These are phyloP conservation scores for Ogataea corticis DNA, from an alignment of 805 yeast genomes.

Conservation along the genomic window DNA sequence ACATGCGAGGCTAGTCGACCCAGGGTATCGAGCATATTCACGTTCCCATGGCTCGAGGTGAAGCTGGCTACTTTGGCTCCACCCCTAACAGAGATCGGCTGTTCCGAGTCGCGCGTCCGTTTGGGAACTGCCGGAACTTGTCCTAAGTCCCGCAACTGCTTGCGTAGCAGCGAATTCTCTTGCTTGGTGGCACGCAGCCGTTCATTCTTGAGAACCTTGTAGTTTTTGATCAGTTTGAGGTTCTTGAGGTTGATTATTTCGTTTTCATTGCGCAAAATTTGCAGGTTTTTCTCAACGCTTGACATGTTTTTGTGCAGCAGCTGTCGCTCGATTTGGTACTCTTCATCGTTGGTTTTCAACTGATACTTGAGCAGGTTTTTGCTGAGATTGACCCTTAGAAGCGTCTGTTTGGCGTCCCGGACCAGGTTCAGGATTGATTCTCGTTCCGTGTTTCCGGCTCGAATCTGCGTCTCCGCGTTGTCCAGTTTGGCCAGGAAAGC, in stretches of 20 bases:
- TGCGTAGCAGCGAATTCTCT: conserved; percentile 31
- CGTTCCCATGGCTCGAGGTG: conserved; percentile 2
- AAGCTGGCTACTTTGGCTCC: background rate
- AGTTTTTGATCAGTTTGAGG: conserved; percentile 33
- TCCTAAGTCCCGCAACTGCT: conserved; percentile 20
- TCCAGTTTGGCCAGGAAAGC: conserved; percentile 11
- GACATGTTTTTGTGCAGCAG: conserved; percentile 30
- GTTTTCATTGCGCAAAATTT: conserved; percentile 30
- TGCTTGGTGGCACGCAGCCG: conserved; percentile 28
- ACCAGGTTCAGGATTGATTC: conserved; percentile 9
- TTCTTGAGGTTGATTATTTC: conserved; percentile 33
- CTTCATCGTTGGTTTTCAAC: conserved; percentile 29
- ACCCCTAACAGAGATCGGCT: conserved; percentile 2
- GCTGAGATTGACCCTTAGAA: conserved; percentile 33
- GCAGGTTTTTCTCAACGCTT: conserved; percentile 29
- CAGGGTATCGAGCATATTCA: conserved; percentile 35
- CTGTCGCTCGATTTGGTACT: conserved; percentile 32
- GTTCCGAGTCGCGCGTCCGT: background rate
- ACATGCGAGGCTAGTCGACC: conserved; percentile 38
- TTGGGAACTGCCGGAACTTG: conserved; percentile 6
- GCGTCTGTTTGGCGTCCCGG: conserved; percentile 20
- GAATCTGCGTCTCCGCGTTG: conserved; percentile 5
- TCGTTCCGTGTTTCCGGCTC: conserved; percentile 1
- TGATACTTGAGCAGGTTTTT: conserved; percentile 34
- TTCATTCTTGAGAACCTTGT: conserved; percentile 31